Evolutionary conservation across 108 stramenopile species (phyloP), one percentile per base, ranked within the genome.

Genomic region (Mediolabrus comicus): DNA sequence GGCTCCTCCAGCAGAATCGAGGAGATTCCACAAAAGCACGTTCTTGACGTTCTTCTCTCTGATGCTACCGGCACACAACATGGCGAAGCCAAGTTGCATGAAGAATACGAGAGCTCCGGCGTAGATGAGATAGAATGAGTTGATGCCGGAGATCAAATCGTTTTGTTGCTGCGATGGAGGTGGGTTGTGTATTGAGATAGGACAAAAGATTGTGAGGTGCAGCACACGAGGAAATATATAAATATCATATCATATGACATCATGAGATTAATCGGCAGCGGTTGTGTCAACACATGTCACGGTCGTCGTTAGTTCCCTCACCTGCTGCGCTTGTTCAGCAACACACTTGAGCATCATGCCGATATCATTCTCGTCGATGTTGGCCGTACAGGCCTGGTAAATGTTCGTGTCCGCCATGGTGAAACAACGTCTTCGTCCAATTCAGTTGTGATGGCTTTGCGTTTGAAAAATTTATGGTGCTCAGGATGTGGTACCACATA

Each of bases 21-120:
- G 80, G 30, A 95, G 74, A 77, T 96, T 96, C 94, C 92, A 94
- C 32, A 97, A 74, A 62, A 95, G 81, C 32, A 94, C 89, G 59
- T 94, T 91, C 84, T 88, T 88, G 39, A 89, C 88, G 67, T 94
- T 91, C 76, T 94, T 91, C 65, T 84, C 79, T 64, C 86, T 83
- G 60, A 91, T 85, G 35, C 88, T 86, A 39, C 95, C 95, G 22
- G 89, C 92, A 65, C 85, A 86, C 19, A 95, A 87, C 95, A 95
- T 93, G 69, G 91, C 90, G 66, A 95, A 95, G 6, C 95, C 95
- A 39, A 84, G 52, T 82, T 97, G 96, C 96, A 97, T 97, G 65
- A 95, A 75, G 79, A 92, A 94, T 62, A 97, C 93, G 58, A 94
- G 84, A 27, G 86, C 84, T 59, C 90, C 93, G 3, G 92, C 83